Evolutionary conservation across 495 filamentous ascomycete species (phyloP), one percentile per base, ranked within the genome.

Genomic region (Jackrogersella minutella): DNA sequence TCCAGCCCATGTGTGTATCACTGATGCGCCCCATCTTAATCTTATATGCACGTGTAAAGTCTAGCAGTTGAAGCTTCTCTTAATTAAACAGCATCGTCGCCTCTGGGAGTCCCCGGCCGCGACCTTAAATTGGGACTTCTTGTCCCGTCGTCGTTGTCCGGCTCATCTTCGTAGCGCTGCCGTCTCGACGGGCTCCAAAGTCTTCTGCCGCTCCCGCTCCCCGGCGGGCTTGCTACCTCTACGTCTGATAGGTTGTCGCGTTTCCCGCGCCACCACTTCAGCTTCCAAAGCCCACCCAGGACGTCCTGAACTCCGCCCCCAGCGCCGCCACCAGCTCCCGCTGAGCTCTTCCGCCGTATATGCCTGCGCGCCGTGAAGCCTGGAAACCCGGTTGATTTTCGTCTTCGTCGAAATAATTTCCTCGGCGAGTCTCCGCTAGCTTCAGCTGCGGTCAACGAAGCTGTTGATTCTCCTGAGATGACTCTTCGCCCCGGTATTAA

Each of bases 321-420:
- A 5, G 55, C 66, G 2, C 71, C 71, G 2, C 55, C 66, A 2
- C 79, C 74, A 5, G 55, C 66, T 1, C 71, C 71, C 2, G 71
- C 33, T 30, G 74, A 77, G 16, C 73, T 67, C 17, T 64, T 74
- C 58, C 70, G 67, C 22, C 74, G 70, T 5, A 66, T 65, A 11
- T 71, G 49, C 9, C 68, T 78, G 31, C 80, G 68, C 2, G 82
- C 81, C 1, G 74, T 82, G 52, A 86, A 85, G 0, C 82, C 83
- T 0, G 82, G 83, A 37, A 86, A 86, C 0, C 84, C 83, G 0
- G 81, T 84, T 0, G 81, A 83, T 57, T 81, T 80, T 46, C 84
- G 73, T n/a, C 84, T 64, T 4, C 77, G 67, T 13, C 78, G 70
- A 44, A 77, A 76, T 10, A 71, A 61, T 46, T 71, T 77, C 1